Base-by-base conservation (phyloP, 169 alveolate species). In the Eimeria brunetti region DNA sequence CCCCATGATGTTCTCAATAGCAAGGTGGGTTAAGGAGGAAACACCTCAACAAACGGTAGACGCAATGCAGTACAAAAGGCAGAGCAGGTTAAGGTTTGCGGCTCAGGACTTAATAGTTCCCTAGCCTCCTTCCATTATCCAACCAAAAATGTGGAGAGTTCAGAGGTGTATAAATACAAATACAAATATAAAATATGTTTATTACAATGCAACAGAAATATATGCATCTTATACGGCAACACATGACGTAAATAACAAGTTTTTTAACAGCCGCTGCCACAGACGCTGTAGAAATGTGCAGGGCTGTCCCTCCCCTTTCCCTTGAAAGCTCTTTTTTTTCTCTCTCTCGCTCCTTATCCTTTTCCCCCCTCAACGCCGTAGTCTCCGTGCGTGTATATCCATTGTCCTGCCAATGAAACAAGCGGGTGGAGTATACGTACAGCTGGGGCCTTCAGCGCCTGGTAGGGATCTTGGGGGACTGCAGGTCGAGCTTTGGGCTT, bases 401-500 rank as follows among this genome's bases (percentile, higher is more conserved):
- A 41, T n/a, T 64, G 6, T n/a, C n/a, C 41, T 60, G 7, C 22
- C 22, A 22, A 20, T 1, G 27, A 14, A 33, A 16, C 7, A 1
- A 16, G 14, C 22, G n/a, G n/a, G 60, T 53, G 60, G 60, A 14
- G 0, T 67, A n/a, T 38, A 67, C 20, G 36, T 24, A n/a, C 0
- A 36, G 51, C n/a, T 27, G 27, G 33, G 38, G 53, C 56, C 53
- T 33, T 81, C 36, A 27, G n/a, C 49, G n/a, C 51, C 67, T 81
- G 1, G 38, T 46, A 6, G 71, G 64, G 36, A 81, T 33, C 71
- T 81, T 81, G 20, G 91, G 91, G 1, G 78, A 8, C 3, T 60
- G 75, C 24, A 84, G 62, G 44, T 44, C 60, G 12, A 84, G 91
- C 41, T 84, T 53, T 16, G 94, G 85, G 58, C 80, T 16, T 14